Base-by-base conservation (phyloP, 1,284 basidiomycete species). In the Puccinia triticina region DNA sequence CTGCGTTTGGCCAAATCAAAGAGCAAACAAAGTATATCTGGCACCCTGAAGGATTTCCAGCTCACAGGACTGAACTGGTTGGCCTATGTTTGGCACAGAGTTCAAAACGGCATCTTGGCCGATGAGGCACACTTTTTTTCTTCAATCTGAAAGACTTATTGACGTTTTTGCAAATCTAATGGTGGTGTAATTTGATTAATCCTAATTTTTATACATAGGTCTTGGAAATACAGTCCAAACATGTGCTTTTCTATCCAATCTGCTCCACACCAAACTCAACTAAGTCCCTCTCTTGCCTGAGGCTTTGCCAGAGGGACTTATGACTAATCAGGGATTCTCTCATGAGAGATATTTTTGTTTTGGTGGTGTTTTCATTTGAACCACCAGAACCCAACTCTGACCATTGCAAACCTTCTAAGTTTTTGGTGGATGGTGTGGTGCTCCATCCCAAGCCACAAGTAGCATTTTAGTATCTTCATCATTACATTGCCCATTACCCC, bases 41-140 rank as follows among this genome's bases (percentile, higher is more conserved):
- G 95, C 14, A 89, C 92, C 83, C 90, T 99, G 84, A 99, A 99
- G 88, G 96, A 98, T 85, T 99, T 99, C 89, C 97, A 99, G 89
- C 90, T 99, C 79, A 98, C 95, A 0, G 97, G 97, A 48, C 89
- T 99, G 84, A 99, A 99, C 87, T 99, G 97, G 97, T 90, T 99
- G 32, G 94, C 94, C 0, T 99, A 97, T 87, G 89, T 96, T 11
- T 99, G 96, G 96, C 92, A 91, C 85, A 92, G 95, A 85, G 94
- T 93, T 32, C 93, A 97, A 85, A 98, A 98, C 86, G 97, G 97
- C 46, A 98, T 99, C 84, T 89, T 99, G 43, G 97, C 97, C 0
- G 97, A 99, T 86, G 97, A 99, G 86, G 88, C 88, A 81, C 83
- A 86, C 75, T n/a, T n/a, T 34, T 55, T 82, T 26, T 50, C 29